phyloP scores from a whole-genome alignment of 2,329 filamentous ascomycete genomes.

The Fusarium napiforme region DNA sequence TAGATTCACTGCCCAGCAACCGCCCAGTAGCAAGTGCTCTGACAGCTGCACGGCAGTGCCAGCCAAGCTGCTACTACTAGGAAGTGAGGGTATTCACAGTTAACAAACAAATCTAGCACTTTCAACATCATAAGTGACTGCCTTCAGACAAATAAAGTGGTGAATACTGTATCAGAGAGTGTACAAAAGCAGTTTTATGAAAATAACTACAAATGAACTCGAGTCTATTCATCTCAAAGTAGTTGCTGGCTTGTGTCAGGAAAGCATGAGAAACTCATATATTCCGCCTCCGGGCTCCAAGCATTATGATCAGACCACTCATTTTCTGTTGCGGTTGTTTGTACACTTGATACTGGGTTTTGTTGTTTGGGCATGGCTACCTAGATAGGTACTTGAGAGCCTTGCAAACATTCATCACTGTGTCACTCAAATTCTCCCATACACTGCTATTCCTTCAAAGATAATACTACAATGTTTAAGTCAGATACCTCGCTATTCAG shows the following conservation, averaged over 20 bases:
- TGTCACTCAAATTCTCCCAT: background rate
- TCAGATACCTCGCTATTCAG: no score
- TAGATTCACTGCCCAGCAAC: background rate
- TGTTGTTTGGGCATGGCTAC: background rate
- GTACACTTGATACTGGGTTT: no score
- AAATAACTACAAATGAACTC: background rate
- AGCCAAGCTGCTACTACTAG: background rate
- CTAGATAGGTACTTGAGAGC: background rate
- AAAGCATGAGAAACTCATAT: background rate
- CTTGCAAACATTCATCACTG: background rate
- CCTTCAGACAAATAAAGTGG: background rate
- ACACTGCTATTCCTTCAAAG: background rate
- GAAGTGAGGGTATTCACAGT: constrained; percentile 33
- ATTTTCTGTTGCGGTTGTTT: background rate
- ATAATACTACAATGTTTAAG: background rate
- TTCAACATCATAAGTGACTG: background rate
- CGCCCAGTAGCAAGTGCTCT: background rate
- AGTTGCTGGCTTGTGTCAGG: background rate
- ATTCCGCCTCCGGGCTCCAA: background rate
- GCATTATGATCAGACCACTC: no score
- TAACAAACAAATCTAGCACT: background rate
- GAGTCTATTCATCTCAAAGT: no score
- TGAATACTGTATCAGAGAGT: background rate
- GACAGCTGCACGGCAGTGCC: constrained; percentile 17
- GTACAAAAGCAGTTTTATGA: background rate